Evolutionary conservation across 2,329 filamentous ascomycete genomes (phyloP).

Genomic region (Beauveria medogensis): DNA sequence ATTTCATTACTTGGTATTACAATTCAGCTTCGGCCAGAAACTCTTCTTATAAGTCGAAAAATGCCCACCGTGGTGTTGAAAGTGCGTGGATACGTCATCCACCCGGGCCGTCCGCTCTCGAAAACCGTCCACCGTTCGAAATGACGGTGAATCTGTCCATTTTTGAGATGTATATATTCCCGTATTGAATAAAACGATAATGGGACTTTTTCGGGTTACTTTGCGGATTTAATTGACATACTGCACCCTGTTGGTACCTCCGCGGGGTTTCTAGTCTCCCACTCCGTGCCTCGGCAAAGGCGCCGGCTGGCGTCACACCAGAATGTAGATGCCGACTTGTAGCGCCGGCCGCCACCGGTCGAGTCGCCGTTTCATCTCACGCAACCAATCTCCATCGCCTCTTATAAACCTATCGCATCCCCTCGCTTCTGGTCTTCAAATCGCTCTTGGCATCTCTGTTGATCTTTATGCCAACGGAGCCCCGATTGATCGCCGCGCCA

Average conservation of each 20-base stretch:
- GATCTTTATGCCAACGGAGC: background rate
- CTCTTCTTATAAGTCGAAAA: no score
- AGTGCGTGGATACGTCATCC: no score
- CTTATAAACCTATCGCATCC: background rate
- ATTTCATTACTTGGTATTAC: no score
- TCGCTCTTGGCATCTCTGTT: background rate
- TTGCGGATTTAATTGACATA: background rate
- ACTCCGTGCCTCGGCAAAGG: constrained; percentile 5
- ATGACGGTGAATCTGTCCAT: no score
- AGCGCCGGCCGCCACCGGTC: background rate
- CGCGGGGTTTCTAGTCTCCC: background rate
- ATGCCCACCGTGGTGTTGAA: no score
- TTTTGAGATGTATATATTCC: no score
- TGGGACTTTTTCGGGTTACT: background rate
- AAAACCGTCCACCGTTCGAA: no score
- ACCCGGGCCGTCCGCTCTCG: no score
- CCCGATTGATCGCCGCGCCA: no score
- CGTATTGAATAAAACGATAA: no score
- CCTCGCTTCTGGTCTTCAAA: no score
- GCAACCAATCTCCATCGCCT: background rate
- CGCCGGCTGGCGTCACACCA: background rate
- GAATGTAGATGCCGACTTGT: background rate
- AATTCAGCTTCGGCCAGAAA: no score
- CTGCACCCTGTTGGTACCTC: background rate
- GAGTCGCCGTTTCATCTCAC: background rate